phyloP scores from a whole-genome alignment of 805 yeast genomes.

The Suhomyces sp. region DNA sequence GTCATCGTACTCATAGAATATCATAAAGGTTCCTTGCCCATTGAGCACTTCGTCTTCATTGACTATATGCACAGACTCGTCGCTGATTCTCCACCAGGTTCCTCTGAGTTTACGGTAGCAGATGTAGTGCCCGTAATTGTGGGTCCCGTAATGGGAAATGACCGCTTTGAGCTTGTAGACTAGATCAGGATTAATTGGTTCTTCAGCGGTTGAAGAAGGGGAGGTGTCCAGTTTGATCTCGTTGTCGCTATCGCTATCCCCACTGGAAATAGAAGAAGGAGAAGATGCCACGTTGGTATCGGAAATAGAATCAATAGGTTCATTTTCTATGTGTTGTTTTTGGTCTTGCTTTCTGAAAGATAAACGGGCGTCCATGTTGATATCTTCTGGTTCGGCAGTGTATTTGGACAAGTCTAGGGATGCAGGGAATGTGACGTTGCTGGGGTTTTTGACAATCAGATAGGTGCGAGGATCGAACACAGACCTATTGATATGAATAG shows the following conservation, averaged over 20 bases:
- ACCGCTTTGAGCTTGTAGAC: slow-evolving; percentile 77
- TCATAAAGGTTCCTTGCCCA: slow-evolving; percentile 88
- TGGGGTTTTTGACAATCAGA: slow-evolving; percentile 77
- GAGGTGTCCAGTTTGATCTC: neutral
- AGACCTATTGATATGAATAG: slow-evolving; percentile 88
- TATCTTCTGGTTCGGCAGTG: slow-evolving; percentile 65
- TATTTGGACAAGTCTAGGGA: slow-evolving; percentile 64
- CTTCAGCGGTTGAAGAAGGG: neutral
- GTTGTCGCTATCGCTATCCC: neutral
- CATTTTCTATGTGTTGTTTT: neutral
- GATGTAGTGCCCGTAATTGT: slow-evolving; percentile 95
- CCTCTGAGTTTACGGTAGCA: slow-evolving; percentile 80
- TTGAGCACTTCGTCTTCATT: slow-evolving; percentile 75
- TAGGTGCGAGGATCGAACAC: slow-evolving; percentile 88
- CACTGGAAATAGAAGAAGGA: neutral
- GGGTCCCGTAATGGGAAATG: slow-evolving; percentile 91
- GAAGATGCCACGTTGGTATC: neutral
- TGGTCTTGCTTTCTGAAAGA: slow-evolving; percentile 67
- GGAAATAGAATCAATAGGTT: neutral
- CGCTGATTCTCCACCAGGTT: slow-evolving; percentile 94
- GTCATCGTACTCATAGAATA: slow-evolving; percentile 68
- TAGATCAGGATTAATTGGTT: slow-evolving; percentile 36
- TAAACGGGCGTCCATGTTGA: slow-evolving; percentile 75
- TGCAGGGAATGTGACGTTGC: slow-evolving; percentile 75
- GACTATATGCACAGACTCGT: slow-evolving; percentile 79